Evolutionary conservation across 306 rosid species (phyloP).

Genomic region (Vigna nakashimae): DNA sequence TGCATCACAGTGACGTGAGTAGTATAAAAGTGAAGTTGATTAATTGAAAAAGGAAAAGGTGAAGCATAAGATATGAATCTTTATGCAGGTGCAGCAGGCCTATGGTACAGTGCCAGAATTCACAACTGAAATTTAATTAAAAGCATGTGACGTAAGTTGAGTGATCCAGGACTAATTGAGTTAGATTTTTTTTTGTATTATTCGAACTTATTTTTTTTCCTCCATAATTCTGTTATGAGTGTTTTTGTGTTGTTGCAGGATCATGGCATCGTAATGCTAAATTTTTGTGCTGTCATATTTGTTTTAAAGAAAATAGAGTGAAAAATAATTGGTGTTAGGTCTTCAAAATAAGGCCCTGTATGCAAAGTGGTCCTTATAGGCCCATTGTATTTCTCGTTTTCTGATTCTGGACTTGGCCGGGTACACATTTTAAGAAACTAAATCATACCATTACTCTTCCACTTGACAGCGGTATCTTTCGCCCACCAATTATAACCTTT

Average conservation of each 20-base stretch:
- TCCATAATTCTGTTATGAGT: too few species aligned
- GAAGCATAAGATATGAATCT: constrained; percentile 30
- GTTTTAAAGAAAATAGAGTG: not conserved
- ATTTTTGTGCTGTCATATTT: too few species aligned
- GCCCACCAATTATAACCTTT: too few species aligned
- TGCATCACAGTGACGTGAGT: too few species aligned
- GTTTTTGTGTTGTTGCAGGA: too few species aligned
- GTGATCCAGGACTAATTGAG: not conserved
- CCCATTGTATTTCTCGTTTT: constrained; percentile 15
- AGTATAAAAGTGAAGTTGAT: not conserved
- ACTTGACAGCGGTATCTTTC: too few species aligned
- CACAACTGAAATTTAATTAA: constrained; percentile 26
- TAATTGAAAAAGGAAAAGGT: not conserved
- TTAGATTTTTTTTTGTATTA: too few species aligned
- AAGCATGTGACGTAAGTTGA: constrained; percentile 8
- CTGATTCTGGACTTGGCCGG: not conserved
- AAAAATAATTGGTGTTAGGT: not conserved
- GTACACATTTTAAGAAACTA: constrained; percentile 16
- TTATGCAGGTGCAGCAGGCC: constrained; percentile 52
- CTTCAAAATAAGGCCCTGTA: constrained; percentile 1
- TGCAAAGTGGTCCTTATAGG: constrained; percentile 29
- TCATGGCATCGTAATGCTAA: too few species aligned
- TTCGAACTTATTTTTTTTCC: too few species aligned
- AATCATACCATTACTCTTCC: constrained; percentile 17
- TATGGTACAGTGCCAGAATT: constrained; percentile 18